A percentile compares a stretch with the other conserved stretches of the same genome.
These are phyloP conservation scores for Olyra latifolia DNA, from an alignment of 176 grass and related monocot genomes.

Conservation along the genomic window DNA sequence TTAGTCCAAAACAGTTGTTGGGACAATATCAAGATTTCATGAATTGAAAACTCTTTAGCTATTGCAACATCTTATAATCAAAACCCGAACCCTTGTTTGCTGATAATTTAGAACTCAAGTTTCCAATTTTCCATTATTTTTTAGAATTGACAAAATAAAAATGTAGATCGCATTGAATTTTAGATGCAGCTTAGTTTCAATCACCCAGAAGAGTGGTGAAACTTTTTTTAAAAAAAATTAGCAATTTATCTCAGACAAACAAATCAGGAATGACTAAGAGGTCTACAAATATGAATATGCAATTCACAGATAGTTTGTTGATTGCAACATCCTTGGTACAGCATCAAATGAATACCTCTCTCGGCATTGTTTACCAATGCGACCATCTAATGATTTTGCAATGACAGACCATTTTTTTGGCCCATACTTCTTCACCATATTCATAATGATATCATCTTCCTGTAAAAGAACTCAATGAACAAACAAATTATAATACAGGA, in stretches of 20 bases:
- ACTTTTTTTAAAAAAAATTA: not conserved
- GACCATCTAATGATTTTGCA: slow-evolving; percentile 76
- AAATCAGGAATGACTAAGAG: not conserved
- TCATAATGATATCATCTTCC: slow-evolving; percentile 85
- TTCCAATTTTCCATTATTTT: not conserved
- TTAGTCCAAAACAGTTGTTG: not conserved
- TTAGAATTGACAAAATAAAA: not conserved
- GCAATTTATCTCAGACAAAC: not conserved
- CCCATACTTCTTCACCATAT: slow-evolving; percentile 79
- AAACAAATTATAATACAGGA: slow-evolving; percentile 17
- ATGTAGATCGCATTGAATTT: not conserved
- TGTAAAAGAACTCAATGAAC: slow-evolving; percentile 31
- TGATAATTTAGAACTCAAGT: not conserved
- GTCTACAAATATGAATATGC: not conserved
- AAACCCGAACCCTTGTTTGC: not conserved
- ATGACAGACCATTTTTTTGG: slow-evolving; percentile 87
- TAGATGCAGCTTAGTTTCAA: slow-evolving; percentile 21
- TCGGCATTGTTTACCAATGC: slow-evolving; percentile 96
- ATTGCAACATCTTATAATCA: not conserved
- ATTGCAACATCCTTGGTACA: slow-evolving; percentile 3
- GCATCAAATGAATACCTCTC: slow-evolving; percentile 68
- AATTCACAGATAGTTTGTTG: slow-evolving; percentile 20
- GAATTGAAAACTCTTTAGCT: not conserved
- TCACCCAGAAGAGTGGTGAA: not conserved
- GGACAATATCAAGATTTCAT: slow-evolving; percentile 11